Evolutionary conservation across 345 rosid species (phyloP).

Genomic region (Syzygium oleosum): DNA sequence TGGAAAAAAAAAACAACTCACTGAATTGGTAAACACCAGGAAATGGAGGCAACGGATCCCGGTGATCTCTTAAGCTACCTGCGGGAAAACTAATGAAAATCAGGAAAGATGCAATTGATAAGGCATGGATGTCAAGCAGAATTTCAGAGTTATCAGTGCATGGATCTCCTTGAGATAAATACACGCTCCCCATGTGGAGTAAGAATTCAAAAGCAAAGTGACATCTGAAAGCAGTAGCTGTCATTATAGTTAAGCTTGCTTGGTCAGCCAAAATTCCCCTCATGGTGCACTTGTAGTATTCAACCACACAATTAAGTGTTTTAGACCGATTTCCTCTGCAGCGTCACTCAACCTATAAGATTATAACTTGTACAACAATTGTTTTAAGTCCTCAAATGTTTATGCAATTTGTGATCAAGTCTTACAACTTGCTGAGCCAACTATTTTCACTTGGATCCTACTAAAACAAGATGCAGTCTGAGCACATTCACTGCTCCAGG

Average conservation of each 20-base stretch:
- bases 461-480: neutral
- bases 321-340: neutral
- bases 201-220: neutral
- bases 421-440: neutral
- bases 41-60: neutral
- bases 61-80: neutral
- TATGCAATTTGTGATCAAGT: neutral
- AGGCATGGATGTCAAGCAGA: neutral
- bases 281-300: neutral
- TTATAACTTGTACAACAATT: neutral
- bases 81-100: neutral
- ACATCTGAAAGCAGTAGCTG: neutral
- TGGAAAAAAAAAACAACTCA: neutral
- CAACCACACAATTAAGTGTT: neutral
- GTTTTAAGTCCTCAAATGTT: neutral
- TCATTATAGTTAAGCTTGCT: neutral
- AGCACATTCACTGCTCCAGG: neutral
- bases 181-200: neutral
- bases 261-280: neutral
- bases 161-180: neutral
- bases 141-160: neutral
- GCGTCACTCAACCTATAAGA: neutral
- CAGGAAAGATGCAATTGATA: neutral
- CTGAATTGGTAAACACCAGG: neutral
- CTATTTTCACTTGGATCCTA: neutral